phyloP scores from a whole-genome alignment of 352 stramenopile species.

The Phytopythium sindhum region DNA sequence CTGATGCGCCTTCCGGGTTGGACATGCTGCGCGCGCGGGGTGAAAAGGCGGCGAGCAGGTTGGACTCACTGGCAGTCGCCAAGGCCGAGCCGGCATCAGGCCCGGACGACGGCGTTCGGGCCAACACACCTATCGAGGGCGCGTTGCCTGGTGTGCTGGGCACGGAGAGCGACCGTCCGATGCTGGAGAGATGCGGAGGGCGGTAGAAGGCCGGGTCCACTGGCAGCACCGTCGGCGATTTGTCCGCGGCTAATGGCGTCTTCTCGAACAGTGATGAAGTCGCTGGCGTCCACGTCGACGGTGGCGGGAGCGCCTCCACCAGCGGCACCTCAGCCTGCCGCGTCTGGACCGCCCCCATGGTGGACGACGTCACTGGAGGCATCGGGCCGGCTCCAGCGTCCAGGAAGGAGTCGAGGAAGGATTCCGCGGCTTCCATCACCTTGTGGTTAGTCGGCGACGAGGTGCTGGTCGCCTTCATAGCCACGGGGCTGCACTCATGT shows the following conservation, averaged over 20 bases:
- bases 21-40: background rate
- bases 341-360: background rate
- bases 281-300: background rate
- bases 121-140: background rate
- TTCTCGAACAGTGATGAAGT: background rate
- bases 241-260: background rate
- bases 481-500: conserved; percentile 44
- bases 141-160: conserved; percentile 2
- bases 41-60: background rate
- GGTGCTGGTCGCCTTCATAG: conserved; percentile 3
- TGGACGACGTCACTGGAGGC: background rate
- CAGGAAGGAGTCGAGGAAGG: conserved; percentile 38
- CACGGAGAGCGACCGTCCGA: conserved; percentile 21
- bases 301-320: background rate
- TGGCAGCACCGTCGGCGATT: background rate
- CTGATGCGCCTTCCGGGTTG: background rate
- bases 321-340: background rate
- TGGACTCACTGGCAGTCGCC: conserved; percentile 5
- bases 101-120: background rate
- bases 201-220: background rate
- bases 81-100: background rate
- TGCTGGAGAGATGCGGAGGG: background rate
- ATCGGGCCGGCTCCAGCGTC: conserved; percentile 10
- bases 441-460: conserved; percentile 1
- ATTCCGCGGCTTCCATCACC: conserved; percentile 11